Evolutionary conservation across 345 rosid species (phyloP).

Genomic region (Gossypium turneri): DNA sequence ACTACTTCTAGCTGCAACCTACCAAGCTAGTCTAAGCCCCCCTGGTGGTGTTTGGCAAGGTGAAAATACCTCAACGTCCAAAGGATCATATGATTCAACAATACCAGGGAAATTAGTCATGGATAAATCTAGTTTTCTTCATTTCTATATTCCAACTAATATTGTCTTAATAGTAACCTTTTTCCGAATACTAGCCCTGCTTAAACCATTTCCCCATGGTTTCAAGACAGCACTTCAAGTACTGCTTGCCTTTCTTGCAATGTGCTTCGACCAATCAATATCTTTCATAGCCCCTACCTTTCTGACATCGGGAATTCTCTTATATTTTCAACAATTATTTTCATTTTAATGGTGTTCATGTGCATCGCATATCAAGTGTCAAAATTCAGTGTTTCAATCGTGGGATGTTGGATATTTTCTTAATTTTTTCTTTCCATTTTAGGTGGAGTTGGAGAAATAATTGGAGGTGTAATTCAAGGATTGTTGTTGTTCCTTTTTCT

Average conservation of each 20-base stretch:
- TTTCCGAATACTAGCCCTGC: not conserved
- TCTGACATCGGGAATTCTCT: rapidly evolving
- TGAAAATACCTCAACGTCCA: not conserved
- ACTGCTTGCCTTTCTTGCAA: not conserved
- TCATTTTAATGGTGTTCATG: not conserved
- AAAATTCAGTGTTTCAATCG: not conserved
- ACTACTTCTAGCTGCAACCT: constrained; percentile 2
- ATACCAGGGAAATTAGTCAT: not conserved
- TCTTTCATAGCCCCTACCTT: not conserved
- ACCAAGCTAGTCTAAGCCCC: not conserved
- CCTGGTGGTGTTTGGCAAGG: not conserved
- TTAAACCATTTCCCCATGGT: not conserved
- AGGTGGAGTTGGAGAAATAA: not conserved
- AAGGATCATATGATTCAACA: too few relatives aligned
- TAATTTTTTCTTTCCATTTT: not conserved
- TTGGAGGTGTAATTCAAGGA: not conserved
- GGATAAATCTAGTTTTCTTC: not conserved
- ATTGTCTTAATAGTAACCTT: not conserved
- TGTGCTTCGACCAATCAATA: not conserved
- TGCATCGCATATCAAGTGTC: not conserved
- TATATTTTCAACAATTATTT: not conserved
- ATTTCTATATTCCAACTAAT: not conserved
- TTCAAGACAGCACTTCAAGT: not conserved
- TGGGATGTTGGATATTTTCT: not conserved
- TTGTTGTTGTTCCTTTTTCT: not conserved